Conservation (phyloP, 495 filamentous ascomycete genomes). For the Neurospora sp. region DNA sequence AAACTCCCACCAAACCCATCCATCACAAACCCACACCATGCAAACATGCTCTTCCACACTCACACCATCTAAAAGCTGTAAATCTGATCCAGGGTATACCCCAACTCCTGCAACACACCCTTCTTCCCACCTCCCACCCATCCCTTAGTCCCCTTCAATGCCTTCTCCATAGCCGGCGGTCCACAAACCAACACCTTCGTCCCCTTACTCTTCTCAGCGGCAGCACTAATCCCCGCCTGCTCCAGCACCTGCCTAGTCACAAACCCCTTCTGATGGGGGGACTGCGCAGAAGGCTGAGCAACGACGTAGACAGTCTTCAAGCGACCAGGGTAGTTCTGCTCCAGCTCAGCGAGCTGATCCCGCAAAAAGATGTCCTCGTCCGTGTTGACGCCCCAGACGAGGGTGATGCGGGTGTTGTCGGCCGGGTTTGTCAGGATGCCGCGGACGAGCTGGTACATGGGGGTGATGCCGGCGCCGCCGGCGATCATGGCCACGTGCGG, state of each 20-base stretch:
- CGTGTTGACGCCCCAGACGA: slow-evolving; percentile 56
- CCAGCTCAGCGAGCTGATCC: slow-evolving; percentile 43
- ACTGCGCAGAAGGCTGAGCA: slow-evolving; percentile 32
- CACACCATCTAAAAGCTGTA: slow-evolving; percentile 35
- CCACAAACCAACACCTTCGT: slow-evolving; percentile 59
- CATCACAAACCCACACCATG: not conserved
- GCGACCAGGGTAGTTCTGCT: slow-evolving; percentile 42
- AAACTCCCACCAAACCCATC: not conserved
- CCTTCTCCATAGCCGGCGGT: slow-evolving; percentile 50
- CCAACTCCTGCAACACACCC: slow-evolving; percentile 42
- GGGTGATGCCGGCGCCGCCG: slow-evolving; percentile 55
- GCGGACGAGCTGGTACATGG: slow-evolving; percentile 50
- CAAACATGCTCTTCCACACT: not conserved
- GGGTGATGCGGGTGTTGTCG: slow-evolving; percentile 51
- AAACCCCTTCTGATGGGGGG: slow-evolving; percentile 40
- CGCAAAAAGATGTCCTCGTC: slow-evolving; percentile 51
- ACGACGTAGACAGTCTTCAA: slow-evolving; percentile 54
- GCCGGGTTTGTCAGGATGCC: slow-evolving; percentile 52
- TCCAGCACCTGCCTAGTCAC: slow-evolving; percentile 47
- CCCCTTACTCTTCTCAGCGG: slow-evolving; percentile 14
- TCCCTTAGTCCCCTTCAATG: slow-evolving; percentile 37
- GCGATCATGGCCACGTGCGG: slow-evolving; percentile 48
- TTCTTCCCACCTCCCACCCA: slow-evolving; percentile 6
- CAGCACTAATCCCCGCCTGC: slow-evolving; percentile 27
- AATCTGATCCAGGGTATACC: slow-evolving; percentile 45